Evolutionary conservation across 2,329 filamentous ascomycete species (phyloP).

Genomic region (Zopfia rhizophila): DNA sequence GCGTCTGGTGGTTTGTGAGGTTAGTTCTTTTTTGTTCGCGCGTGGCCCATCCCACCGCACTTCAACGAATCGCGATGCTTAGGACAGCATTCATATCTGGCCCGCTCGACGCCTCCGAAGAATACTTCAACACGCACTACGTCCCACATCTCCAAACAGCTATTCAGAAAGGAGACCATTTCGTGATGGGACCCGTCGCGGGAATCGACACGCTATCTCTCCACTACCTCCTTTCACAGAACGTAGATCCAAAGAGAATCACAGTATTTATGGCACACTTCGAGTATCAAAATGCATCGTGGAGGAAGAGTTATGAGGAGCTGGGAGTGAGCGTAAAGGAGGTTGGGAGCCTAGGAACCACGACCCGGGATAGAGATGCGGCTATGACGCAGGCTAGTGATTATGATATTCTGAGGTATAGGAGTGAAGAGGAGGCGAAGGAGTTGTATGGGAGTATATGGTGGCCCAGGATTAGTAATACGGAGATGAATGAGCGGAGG

Average conservation of each 20-base stretch:
- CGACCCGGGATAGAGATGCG: slow-evolving; percentile 42
- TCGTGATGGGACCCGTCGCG: slow-evolving; percentile 35
- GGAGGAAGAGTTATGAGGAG: slow-evolving; percentile 3
- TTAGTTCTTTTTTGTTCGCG: no score
- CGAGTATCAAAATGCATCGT: slow-evolving; percentile 10
- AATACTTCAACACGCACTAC: slow-evolving; percentile 47
- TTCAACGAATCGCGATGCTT: no score
- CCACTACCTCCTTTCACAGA: slow-evolving; percentile 31
- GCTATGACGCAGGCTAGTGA: slow-evolving; percentile 43
- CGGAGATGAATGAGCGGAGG: slow-evolving; percentile 48
- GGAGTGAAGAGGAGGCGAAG: slow-evolving; percentile 37
- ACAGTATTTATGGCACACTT: slow-evolving; percentile 27
- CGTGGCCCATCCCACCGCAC: no score
- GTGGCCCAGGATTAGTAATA: slow-evolving; percentile 45
- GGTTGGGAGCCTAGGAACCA: slow-evolving; percentile 24
- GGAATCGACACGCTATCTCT: slow-evolving; percentile 41
- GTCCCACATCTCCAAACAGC: slow-evolving; percentile 41
- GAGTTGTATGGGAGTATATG: slow-evolving; percentile 38
- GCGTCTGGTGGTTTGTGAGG: no score
- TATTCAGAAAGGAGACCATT: slow-evolving; percentile 37
- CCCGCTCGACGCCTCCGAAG: slow-evolving; percentile 34
- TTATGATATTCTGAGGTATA: slow-evolving; percentile 49
- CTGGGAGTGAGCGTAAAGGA: slow-evolving; percentile 29
- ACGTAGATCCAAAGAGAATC: slow-evolving; percentile 10
- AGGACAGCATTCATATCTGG: slow-evolving; percentile 51